phyloP scores from a whole-genome alignment of 257 asterid genomes.

The Solanum bulbocastanum region DNA sequence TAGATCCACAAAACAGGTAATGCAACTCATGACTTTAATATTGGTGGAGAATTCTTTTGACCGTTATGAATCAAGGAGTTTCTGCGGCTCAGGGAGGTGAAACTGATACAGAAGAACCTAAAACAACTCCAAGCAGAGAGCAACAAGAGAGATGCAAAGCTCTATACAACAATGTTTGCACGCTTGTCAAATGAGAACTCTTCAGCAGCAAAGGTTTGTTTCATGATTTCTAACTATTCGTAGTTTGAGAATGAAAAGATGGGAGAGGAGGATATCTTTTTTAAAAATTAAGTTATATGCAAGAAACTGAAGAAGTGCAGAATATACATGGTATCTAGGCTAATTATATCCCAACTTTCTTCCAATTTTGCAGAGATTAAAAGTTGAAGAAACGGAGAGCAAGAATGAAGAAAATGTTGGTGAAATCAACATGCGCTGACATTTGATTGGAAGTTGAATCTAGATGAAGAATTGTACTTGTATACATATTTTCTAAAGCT shows the following conservation, averaged over 20 bases:
- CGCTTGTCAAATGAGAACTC: slow-evolving; percentile 24
- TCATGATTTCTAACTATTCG: not conserved
- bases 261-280: not conserved
- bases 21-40: not conserved
- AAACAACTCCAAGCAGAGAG: slow-evolving; percentile 44
- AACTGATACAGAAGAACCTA: slow-evolving; percentile 36
- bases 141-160: slow-evolving; percentile 47
- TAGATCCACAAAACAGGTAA: slow-evolving; percentile 34
- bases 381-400: slow-evolving; percentile 15
- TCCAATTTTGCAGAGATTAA: slow-evolving; percentile 23
- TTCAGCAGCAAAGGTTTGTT: slow-evolving; percentile 36
- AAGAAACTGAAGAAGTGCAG: not conserved
- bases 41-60: not conserved
- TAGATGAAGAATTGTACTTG: not conserved
- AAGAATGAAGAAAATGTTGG: slow-evolving; percentile 17
- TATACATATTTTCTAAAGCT: not conserved
- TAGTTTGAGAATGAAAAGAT: not conserved
- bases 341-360: not conserved
- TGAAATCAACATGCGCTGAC: slow-evolving; percentile 3
- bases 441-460: slow-evolving; percentile 14
- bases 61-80: not conserved
- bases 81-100: slow-evolving; percentile 44
- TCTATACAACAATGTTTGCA: slow-evolving; percentile 45
- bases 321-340: not conserved
- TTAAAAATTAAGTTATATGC: not conserved